Conservation (phyloP, 2,329 filamentous ascomycete genomes). For the Calcarisporium arbuscula region DNA sequence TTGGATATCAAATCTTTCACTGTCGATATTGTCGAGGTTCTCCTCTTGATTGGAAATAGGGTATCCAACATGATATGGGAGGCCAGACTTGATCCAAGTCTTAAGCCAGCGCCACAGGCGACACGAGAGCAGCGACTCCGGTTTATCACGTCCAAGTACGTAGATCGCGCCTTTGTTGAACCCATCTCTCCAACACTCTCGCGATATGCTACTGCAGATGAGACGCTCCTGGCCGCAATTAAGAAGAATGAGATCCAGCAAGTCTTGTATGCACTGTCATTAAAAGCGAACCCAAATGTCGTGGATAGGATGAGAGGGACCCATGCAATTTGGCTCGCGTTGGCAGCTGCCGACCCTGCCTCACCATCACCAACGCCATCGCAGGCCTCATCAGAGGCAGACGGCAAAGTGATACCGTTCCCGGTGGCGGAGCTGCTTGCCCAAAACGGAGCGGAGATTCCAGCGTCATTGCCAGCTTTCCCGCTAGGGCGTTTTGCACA, state of each 20-base stretch:
- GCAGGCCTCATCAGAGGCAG: slow-evolving; percentile 34
- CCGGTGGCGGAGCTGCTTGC: slow-evolving; percentile 84
- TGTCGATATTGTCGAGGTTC: slow-evolving; percentile 89
- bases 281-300: slow-evolving; percentile 81
- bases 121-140: slow-evolving; percentile 85
- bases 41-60: slow-evolving; percentile 86
- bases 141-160: slow-evolving; percentile 95
- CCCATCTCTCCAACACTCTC: slow-evolving; percentile 70
- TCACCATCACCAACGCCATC: slow-evolving; percentile 53
- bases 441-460: slow-evolving; percentile 91
- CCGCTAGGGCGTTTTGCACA: slow-evolving; percentile 76
- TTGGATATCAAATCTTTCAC: slow-evolving; percentile 96
- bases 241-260: slow-evolving; percentile 95
- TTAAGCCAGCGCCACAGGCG: slow-evolving; percentile 71
- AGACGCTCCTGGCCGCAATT: slow-evolving; percentile 83
- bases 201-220: slow-evolving; percentile 71
- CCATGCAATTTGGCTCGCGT: slow-evolving; percentile 81
- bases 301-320: slow-evolving; percentile 81
- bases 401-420: slow-evolving; percentile 61
- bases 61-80: slow-evolving; percentile 98
- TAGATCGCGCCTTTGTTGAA: slow-evolving; percentile 75
- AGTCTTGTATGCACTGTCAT: slow-evolving; percentile 82
- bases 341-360: slow-evolving; percentile 88
- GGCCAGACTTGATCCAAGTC: slow-evolving; percentile 64
- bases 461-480: slow-evolving; percentile 67